Conservation (phyloP, 2,329 filamentous ascomycete species). For the Aspergillus hortae region DNA sequence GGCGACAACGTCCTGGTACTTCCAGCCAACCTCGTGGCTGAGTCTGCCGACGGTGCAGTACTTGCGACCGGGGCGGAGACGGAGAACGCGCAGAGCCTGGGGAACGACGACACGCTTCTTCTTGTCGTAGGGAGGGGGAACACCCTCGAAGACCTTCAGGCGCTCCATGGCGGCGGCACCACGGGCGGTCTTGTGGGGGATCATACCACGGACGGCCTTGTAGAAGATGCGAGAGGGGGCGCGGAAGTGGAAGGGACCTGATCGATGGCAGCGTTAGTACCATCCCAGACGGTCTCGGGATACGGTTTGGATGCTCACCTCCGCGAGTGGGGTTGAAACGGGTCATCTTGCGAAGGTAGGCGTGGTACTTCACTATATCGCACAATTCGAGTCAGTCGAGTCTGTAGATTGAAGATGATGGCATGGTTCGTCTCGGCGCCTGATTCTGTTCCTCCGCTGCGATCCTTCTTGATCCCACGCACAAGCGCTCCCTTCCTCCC, state of each 20-base stretch:
- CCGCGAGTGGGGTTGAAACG: conserved; percentile 99
- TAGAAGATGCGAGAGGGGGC: conserved; percentile 99
- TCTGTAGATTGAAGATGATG: conserved; percentile 6
- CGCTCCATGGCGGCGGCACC: conserved; percentile 95
- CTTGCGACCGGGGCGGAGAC: conserved; percentile 98
- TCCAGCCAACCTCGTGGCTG: conserved; percentile 99
- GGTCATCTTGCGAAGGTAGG: conserved; percentile 99
- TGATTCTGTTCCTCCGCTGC: conserved; percentile 5
- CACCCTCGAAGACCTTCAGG: conserved; percentile 99
- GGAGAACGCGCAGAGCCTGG: conserved; percentile 92
- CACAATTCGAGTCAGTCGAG: conserved; percentile 45
- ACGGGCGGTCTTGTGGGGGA: conserved; percentile 99
- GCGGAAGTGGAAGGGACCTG: conserved; percentile 99
- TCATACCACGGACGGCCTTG: conserved; percentile 99
- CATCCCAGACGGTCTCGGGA: neutral
- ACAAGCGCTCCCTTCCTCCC: neutral
- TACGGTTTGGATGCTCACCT: conserved; percentile 58
- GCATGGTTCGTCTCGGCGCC: conserved; percentile 1
- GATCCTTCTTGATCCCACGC: conserved; percentile 1
- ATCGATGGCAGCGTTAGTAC: neutral
- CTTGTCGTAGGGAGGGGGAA: conserved; percentile 98
- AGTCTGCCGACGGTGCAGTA: conserved; percentile 99
- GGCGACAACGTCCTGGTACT: conserved; percentile 99
- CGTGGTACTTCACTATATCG: conserved; percentile 95
- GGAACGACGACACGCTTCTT: conserved; percentile 99